These are phyloP conservation scores for Cryphonectria carpinicola DNA, from an alignment of 2,329 filamentous ascomycete genomes.

Conservation along the genomic window DNA sequence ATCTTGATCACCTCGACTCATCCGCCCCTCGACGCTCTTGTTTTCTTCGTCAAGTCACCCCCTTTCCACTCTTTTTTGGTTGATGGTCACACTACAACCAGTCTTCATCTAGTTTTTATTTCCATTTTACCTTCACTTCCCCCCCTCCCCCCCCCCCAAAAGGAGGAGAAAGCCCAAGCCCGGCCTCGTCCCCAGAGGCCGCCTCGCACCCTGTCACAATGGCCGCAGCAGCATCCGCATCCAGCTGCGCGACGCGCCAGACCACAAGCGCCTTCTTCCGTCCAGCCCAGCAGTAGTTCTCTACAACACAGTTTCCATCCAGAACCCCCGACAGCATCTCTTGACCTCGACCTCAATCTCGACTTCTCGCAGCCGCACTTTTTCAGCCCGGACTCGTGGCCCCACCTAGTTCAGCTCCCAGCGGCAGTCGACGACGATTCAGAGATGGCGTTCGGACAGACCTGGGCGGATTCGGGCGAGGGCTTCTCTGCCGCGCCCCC, in stretches of 20 bases:
- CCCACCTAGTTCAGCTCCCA: constrained; percentile 15
- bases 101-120: too few relatives aligned
- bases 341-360: constrained; percentile 12
- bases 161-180: constrained; percentile 17
- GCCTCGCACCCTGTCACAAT: constrained; percentile 37
- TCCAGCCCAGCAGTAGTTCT: constrained; percentile 9
- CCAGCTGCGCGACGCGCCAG: constrained; percentile 31
- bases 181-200: constrained; percentile 39
- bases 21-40: too few relatives aligned
- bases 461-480: constrained; percentile 24
- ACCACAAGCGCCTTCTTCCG: constrained; percentile 28
- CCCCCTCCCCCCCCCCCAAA: not conserved
- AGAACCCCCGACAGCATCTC: constrained; percentile 15
- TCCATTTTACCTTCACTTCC: not conserved
- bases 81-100: constrained; percentile 22
- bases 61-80: not conserved
- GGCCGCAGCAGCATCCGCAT: constrained; percentile 33
- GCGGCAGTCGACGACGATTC: not conserved
- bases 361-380: constrained; percentile 17
- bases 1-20: constrained; percentile 11
- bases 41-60: constrained; percentile 1
- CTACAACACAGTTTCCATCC: constrained; percentile 1
- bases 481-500: constrained; percentile 17
- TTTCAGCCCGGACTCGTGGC: constrained; percentile 21
- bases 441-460: constrained; percentile 22